Base-by-base conservation (phyloP, 768 basidiomycete genomes). In the Tremella fuciformis region DNA sequence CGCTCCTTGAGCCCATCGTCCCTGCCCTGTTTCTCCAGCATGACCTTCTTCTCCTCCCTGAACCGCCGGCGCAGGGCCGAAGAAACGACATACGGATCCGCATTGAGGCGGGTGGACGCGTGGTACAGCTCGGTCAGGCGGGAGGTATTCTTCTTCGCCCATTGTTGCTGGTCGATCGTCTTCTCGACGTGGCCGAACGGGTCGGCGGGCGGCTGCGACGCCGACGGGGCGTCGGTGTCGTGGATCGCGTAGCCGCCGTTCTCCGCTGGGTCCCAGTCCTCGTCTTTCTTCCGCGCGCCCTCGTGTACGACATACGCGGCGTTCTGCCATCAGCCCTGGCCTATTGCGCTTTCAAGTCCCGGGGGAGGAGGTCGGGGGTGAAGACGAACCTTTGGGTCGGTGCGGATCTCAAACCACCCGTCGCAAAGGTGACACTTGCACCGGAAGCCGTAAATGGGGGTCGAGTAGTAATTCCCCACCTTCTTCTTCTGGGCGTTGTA, bases 401-500 rank as follows among this genome's bases (percentile, higher is more conserved):
- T 98, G 64, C 93, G 84, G 53, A 99, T 92, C 79, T 96, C 93
- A 64, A 98, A 97, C 92, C 92, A 94, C n/a, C 86, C 86, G 63
- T 85, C 85, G 72, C 96, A 98, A 0, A 97, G 79, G 76, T 97
- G 93, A 71, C 94, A 99, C 83, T 99, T 99, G 79, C 96, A 98
- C 47, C 92, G 83, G 76, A 99, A 99, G 6, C 87, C 88, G 74
- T 81, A 98, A 55, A 99, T 97, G 9, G 92, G 89, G 0, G 93
- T 97, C 6, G 90, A 89, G 73, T 88, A 91, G 78, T 99, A 99
- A 58, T 84, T 85, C 13, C 96, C 96, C 34, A 97, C 84, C 77
- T 94, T 97, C 80, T 88, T 88, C 84, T 99, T 99, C 78, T 98
- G 93, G 0, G 96, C 96, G 66, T 99, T 99, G 81, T 97, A 99